These are phyloP conservation scores for Cyclocybe aegerita DNA, from an alignment of 768 basidiomycete species.

Conservation along the genomic window DNA sequence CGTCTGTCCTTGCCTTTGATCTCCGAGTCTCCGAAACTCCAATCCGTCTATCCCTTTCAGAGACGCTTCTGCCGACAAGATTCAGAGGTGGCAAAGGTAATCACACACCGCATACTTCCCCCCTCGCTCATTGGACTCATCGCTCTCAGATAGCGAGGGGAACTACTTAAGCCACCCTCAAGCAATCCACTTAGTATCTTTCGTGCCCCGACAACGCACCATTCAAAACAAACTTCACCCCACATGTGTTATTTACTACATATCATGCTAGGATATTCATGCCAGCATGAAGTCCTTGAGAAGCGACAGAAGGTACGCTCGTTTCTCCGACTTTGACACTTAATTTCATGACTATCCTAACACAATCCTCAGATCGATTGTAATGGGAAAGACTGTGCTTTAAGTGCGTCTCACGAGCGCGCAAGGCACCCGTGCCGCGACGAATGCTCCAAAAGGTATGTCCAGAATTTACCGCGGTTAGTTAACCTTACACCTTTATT, in stretches of 20 bases:
- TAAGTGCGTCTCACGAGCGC: slow-evolving; percentile 29
- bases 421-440: slow-evolving; percentile 3
- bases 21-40: too few relatives aligned
- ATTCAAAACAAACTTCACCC: not conserved
- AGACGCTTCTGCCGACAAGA: too few relatives aligned
- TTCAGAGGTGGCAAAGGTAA: not conserved
- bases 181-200: too few relatives aligned
- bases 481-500: not conserved
- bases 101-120: not conserved
- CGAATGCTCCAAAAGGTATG: slow-evolving; percentile 9
- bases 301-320: slow-evolving; percentile 17
- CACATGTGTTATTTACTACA: slow-evolving; percentile 27
- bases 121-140: not conserved
- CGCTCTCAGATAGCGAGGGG: too few relatives aligned
- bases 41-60: too few relatives aligned
- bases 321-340: not conserved
- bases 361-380: slow-evolving; percentile 46
- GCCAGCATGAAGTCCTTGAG: slow-evolving; percentile 19
- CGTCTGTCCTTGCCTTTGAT: too few relatives aligned
- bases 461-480: not conserved
- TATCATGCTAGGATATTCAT: slow-evolving; percentile 14
- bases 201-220: too few relatives aligned
- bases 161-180: too few relatives aligned
- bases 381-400: slow-evolving; percentile 32
- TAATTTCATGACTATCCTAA: not conserved